Base-by-base conservation (phyloP, 1,284 basidiomycete species). In the Trichosporon ovoides region DNA sequence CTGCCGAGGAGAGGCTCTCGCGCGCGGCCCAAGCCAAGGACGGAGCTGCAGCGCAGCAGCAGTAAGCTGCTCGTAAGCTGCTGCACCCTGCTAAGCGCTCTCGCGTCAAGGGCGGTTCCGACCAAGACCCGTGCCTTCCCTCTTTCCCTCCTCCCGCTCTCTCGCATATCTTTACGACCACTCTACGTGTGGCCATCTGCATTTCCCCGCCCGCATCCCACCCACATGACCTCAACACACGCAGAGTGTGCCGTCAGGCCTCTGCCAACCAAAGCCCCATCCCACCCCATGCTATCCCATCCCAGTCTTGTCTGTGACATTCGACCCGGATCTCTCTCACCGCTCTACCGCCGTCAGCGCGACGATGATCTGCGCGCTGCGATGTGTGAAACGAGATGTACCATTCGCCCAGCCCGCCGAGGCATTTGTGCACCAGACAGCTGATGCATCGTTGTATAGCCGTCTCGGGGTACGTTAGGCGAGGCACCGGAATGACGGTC, bases 1-100 rank as follows among this genome's bases (percentile, higher is more conserved):
- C 66, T 5, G 68, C 73, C 40, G 73, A 75, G 59, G 73, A 73
- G 54, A 58, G 70, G 7, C 60, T 73, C 22, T 53, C 56, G 18
- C 62, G 62, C 28, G 63, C 38, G 16, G 18, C 51, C 12, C 52
- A 36, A 18, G 35, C 52, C 28, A 49, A 49, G 20, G 28, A 16
- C 24, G 24, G 31, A 3, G 33, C 34, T 16, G 49, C 33, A 13
- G 49, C 28, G 33, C 34, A 51, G 33, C 49, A 22, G 33, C 19
- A 51, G 33, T 31, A 51, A n/a, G n/a, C n/a, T n/a, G n/a, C n/a
- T n/a, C n/a, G n/a, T n/a, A n/a, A n/a, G n/a, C n/a, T n/a, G 34
- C 14, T 33, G 33, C 18, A n/a, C 34, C 7, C 33, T 3, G 19
- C 24, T 7, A 7, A 9, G 7, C 16, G n/a, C 22, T n/a, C 24